phyloP scores from a whole-genome alignment of 1,139 yeast species.

The Kodamaea fungicola region DNA sequence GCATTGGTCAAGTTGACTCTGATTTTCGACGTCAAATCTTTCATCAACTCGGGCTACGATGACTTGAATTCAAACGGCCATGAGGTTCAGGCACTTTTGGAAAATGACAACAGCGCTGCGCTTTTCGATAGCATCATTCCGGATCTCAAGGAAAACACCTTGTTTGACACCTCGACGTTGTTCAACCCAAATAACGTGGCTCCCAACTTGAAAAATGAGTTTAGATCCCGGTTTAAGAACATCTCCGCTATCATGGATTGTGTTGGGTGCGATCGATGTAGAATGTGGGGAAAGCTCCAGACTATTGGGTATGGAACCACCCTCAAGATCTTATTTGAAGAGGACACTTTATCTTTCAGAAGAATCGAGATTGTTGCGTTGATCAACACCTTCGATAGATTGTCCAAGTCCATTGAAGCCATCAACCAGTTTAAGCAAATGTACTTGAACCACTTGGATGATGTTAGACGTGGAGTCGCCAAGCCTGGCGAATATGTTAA shows the following conservation, averaged over 20 bases:
- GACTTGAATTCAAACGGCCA: slow-evolving; percentile 8
- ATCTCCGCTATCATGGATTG: slow-evolving; percentile 95
- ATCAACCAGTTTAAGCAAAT: slow-evolving; percentile 65
- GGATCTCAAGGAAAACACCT: slow-evolving; percentile 24
- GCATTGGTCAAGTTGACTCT: slow-evolving; percentile 64
- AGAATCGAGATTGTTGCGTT: slow-evolving; percentile 88
- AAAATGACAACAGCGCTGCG: slow-evolving; percentile 30
- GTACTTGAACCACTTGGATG: slow-evolving; percentile 44
- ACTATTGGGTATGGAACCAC: slow-evolving; percentile 98
- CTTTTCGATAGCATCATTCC: slow-evolving; percentile 29
- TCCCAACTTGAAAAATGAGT: slow-evolving; percentile 69
- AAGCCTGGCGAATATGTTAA: slow-evolving; percentile 44
- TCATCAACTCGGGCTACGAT: slow-evolving; percentile 23
- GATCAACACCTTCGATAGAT: slow-evolving; percentile 85
- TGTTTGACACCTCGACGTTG: slow-evolving; percentile 45
- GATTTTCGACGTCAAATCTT: slow-evolving; percentile 25
- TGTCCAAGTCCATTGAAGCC: slow-evolving; percentile 78
- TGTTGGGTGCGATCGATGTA: slow-evolving; percentile 96
- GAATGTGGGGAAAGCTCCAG: slow-evolving; percentile 97
- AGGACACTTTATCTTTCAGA: slow-evolving; percentile 53
- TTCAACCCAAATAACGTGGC: slow-evolving; percentile 57
- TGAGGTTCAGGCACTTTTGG: neutral
- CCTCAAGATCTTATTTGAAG: slow-evolving; percentile 81
- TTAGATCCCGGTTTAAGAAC: slow-evolving; percentile 79
- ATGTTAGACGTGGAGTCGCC: slow-evolving; percentile 37